Base-by-base conservation (phyloP, 345 rosid genomes). In the Acer campestre region DNA sequence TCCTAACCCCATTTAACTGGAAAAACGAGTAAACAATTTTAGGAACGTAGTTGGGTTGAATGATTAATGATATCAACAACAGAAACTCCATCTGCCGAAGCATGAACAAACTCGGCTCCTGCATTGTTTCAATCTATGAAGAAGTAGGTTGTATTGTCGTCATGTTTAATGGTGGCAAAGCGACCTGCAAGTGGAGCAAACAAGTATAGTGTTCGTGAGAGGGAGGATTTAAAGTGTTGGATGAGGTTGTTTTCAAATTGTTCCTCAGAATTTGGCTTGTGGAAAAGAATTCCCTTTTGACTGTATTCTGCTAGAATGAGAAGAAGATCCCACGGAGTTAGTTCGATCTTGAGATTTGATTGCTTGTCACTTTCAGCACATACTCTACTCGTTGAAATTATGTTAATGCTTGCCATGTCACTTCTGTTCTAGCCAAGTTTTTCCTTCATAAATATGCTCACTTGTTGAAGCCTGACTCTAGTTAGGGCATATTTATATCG, bases 71-170 rank as follows among this genome's bases (percentile, higher is more conserved):
- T 65, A 67, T 87, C 84, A 53, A 76, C 71, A 71, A 85, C 62
- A 35, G 75, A 29, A 10, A 79, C 71, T 59, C 76, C 64, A 64
- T 62, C 80, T 67, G 82, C 83, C 10, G 10, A 4, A 6, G 90
- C 88, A 63, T 84, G 89, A 63, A 79, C 76, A 76, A 88, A 84
- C 59, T 82, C 77, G 23, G 82, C 85, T 7, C 90, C 90, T 13
- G 85, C 76, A 12, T 78, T 78, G 73, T 84, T 85, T 27, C 82
- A 80, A 61, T 29, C 81, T 46, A 88, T 84, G 82, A 70, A 80
- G 46, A 74, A 83, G 17, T 89, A 89, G 25, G 61, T 64, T 0
- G 84, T 81, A 17, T 76, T 68, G 3, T 29, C 31, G 3, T 2
- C 31, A 29, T 29, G 31, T 2, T 29, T 2, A 2, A 29, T 29